Evolutionary conservation across 2,329 filamentous ascomycete species (phyloP), one percentile per base, ranked within the genome.

Genomic region (Mycosphaerella sp.): DNA sequence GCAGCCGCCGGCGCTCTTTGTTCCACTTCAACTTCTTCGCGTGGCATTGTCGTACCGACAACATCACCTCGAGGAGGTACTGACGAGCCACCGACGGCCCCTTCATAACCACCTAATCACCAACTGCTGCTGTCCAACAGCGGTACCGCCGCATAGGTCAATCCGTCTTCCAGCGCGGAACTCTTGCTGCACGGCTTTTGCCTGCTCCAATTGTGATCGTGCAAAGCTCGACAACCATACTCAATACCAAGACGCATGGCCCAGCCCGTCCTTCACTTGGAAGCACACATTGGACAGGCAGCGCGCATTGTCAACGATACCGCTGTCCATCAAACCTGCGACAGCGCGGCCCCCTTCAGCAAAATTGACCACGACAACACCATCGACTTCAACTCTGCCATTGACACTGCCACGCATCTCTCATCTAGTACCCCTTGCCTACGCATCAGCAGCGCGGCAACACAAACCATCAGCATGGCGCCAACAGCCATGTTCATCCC

Each of bases 201-300:
- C 43, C 41, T 44, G 54, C 54, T 34, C 36, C 47, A 52, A 50
- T 47, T 41, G 50, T 48, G 36, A 34, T 56, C 53, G 54, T 51
- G 50, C 50, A 56, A 56, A 40, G 49, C 26, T 17, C n/a, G 26
- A 47, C 36, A 48, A 26, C 26, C 45, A 7, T 4, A 38, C 34
- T n/a, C 12, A 26, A 34, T 40, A 40, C 23, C 7, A 8, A 8
- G 11, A 26, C 21, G 9, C 42, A 45, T 32, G 32, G 40, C 41
- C 9, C 14, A 14, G 32, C 45, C 39, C 48, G 29, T 11, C 42
- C 36, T 50, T 14, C 34, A 10, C 6, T 42, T 50, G 26, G 40
- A 21, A n/a, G 21, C 29, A 31, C 17, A 29, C 14, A 21, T 23
- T 14, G 23, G 17, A 14, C 8, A 8, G 11, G 31, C 47, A 32